These are phyloP conservation scores for Crithidia brevicula DNA, from an alignment of 208 protist genomes.

Conservation along the genomic window DNA sequence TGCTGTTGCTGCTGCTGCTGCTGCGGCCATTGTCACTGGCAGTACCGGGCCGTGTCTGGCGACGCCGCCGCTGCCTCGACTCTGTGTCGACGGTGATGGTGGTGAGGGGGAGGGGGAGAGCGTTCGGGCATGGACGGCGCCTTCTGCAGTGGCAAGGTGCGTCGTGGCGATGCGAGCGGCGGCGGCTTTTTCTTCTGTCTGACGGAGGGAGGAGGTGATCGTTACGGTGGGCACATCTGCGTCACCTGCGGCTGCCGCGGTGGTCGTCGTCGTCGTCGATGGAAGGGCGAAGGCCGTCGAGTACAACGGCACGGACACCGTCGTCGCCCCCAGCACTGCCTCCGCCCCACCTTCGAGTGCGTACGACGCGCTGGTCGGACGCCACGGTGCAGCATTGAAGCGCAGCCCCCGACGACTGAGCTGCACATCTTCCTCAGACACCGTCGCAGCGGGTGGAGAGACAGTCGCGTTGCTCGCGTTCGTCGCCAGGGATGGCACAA, in stretches of 20 bases:
- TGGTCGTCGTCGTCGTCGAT: not conserved
- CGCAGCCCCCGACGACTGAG: constrained; percentile 13
- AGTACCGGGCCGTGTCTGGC: not conserved
- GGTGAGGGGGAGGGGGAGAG: not conserved
- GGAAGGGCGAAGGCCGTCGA: not conserved
- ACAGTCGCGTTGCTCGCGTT: not conserved
- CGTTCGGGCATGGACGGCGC: too few species aligned
- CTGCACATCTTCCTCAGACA: not conserved
- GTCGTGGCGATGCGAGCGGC: too few species aligned
- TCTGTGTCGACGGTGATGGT: not conserved
- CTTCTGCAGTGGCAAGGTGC: too few species aligned
- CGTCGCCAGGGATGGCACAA: constrained; percentile 8
- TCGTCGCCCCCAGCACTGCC: not conserved
- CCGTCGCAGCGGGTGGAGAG: not conserved
- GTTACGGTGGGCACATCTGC: constrained; percentile 1
- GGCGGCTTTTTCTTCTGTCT: not conserved
- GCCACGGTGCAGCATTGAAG: constrained; percentile 16
- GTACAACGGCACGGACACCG: not conserved
- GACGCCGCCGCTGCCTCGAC: not conserved
- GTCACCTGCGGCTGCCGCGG: not conserved
- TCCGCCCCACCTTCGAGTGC: too few species aligned
- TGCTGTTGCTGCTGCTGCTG: not conserved
- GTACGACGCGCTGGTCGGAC: not conserved
- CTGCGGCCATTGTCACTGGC: too few species aligned
- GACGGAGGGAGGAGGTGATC: constrained; percentile 5